These are phyloP conservation scores for Salvia rosmarinus DNA, from an alignment of 257 asterid species.

Conservation along the genomic window DNA sequence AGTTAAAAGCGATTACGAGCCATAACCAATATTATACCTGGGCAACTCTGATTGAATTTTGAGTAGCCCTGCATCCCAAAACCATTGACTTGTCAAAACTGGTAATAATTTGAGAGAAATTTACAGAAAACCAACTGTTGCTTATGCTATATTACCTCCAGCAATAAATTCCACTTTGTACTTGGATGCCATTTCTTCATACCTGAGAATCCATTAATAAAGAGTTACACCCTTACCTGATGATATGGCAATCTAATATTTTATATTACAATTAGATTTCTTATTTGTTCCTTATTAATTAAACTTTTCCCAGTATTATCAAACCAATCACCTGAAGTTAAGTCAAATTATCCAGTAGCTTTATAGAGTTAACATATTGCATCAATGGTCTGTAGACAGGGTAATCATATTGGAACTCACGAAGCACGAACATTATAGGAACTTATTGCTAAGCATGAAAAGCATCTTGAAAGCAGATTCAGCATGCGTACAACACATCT, in stretches of 20 bases:
- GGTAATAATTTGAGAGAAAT: neutral
- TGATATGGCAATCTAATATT: neutral
- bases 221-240: conserved; percentile 5
- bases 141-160: conserved; percentile 66
- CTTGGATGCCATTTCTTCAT: conserved; percentile 82
- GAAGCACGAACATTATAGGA: neutral
- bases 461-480: neutral
- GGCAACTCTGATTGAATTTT: conserved; percentile 92
- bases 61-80: conserved; percentile 73
- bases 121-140: conserved; percentile 3
- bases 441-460: neutral
- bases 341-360: neutral
- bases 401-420: neutral
- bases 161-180: conserved; percentile 88
- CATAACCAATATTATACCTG: conserved; percentile 56
- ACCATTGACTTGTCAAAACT: conserved; percentile 21
- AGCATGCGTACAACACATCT: conserved; percentile 1
- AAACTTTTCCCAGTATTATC: neutral
- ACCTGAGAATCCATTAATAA: conserved; percentile 57
- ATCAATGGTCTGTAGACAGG: neutral
- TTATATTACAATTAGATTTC: neutral
- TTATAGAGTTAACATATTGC: neutral
- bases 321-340: conserved; percentile 19
- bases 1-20: conserved; percentile 3
- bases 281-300: neutral